These are phyloP conservation scores for Didymella sp. DNA, from an alignment of 2,329 filamentous ascomycete species.

Conservation along the genomic window DNA sequence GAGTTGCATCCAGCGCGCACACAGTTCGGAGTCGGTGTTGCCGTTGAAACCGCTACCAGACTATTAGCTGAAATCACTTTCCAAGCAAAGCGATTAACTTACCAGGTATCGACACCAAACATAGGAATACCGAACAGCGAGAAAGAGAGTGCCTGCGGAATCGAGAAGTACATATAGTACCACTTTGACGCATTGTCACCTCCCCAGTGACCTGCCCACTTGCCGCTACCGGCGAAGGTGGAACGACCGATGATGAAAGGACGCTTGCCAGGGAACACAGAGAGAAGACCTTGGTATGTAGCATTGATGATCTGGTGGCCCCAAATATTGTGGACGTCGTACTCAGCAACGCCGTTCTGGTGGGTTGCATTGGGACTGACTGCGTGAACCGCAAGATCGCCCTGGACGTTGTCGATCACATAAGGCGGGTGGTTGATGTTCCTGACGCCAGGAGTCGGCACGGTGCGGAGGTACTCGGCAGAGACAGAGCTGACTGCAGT, in stretches of 20 bases:
- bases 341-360: slow-evolving; percentile 73
- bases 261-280: slow-evolving; percentile 70
- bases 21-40: slow-evolving; percentile 73
- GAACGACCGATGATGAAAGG: slow-evolving; percentile 86
- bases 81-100: neutral
- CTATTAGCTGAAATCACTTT: neutral
- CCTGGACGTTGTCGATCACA: slow-evolving; percentile 74
- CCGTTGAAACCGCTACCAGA: slow-evolving; percentile 65
- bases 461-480: slow-evolving; percentile 62
- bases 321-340: slow-evolving; percentile 82
- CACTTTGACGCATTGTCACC: slow-evolving; percentile 74
- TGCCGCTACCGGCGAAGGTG: slow-evolving; percentile 79
- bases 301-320: slow-evolving; percentile 74
- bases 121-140: slow-evolving; percentile 78
- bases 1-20: slow-evolving; percentile 76
- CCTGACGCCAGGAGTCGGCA: slow-evolving; percentile 67
- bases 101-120: slow-evolving; percentile 68
- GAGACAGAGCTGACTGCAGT: slow-evolving; percentile 38
- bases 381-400: slow-evolving; percentile 75
- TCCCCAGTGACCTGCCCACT: slow-evolving; percentile 82
- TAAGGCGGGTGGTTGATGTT: slow-evolving; percentile 79
- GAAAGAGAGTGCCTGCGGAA: slow-evolving; percentile 78
- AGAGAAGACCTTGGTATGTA: slow-evolving; percentile 73
- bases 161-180: slow-evolving; percentile 77
- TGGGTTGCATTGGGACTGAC: slow-evolving; percentile 81